phyloP scores from a whole-genome alignment of 768 basidiomycete genomes.

The Leccinellum albellum region DNA sequence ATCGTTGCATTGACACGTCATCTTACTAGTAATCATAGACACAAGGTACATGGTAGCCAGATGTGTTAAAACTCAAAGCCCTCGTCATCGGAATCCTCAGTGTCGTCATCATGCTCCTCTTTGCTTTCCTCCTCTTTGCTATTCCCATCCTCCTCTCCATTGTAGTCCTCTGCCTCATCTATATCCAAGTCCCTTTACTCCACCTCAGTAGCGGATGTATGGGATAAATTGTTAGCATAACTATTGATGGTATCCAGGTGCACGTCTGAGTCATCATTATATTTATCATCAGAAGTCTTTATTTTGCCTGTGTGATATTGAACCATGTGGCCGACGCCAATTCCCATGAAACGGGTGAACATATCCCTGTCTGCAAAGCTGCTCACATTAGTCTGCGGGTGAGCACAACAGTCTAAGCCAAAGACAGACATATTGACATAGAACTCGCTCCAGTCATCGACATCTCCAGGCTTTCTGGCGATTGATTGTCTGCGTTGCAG shows the following conservation, averaged over 20 bases:
- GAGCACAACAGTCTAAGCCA: background rate
- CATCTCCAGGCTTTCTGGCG: background rate
- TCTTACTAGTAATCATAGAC: too few species aligned
- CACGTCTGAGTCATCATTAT: background rate
- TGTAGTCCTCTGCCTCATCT: background rate
- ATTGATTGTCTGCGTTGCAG: background rate
- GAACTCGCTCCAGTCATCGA: slow-evolving; percentile 1
- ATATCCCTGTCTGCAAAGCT: background rate
- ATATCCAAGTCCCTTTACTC: background rate
- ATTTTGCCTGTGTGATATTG: background rate
- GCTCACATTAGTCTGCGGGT: background rate
- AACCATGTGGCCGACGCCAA: slow-evolving; percentile 8
- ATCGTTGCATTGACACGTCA: too few species aligned
- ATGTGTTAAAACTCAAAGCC: background rate
- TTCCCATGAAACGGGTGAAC: slow-evolving; percentile 1
- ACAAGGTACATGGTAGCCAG: too few species aligned
- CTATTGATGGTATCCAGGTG: background rate
- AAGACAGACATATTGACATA: slow-evolving; percentile 4
- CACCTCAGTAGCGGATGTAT: background rate
- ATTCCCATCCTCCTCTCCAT: background rate
- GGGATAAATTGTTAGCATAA: background rate
- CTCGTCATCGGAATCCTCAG: background rate
- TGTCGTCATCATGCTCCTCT: background rate
- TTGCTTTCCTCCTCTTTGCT: background rate
- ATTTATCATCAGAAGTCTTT: background rate